Evolutionary conservation across 1,284 basidiomycete species (phyloP), one percentile per base, ranked within the genome.

Genomic region (Apiotrichum porosum): DNA sequence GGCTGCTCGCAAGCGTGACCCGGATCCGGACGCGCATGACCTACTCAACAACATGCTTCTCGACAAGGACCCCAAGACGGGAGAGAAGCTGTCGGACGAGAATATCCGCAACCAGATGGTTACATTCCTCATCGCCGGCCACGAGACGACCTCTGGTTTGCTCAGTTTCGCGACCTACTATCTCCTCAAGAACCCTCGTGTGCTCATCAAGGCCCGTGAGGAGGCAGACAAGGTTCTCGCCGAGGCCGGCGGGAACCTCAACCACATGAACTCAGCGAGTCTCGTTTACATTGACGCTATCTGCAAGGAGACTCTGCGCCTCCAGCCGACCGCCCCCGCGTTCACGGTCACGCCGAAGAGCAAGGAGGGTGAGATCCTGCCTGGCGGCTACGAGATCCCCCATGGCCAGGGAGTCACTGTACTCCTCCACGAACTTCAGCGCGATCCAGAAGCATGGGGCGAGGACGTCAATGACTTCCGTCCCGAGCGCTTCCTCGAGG

Each of bases 51-150:
- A 67, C 38, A 79, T 80, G 78, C 55, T 80, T 46, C 52, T 73
- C 21, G 73, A 74, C n/a, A 75, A 69, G 31, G 79, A 80, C 56
- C 68, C 74, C 3, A 73, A 76, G 62, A 79, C 78, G 0, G 78
- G 79, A n/a, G 58, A 76, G 52, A 59, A 65, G 4, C 60, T 80
- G 36, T 64, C 72, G 0, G 76, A 78, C 40, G 73, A 77, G 44
- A 75, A 74, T 32, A 79, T 80, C 35, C 67, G 73, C 6, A 63
- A 71, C 50, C 79, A 81, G 62, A 70, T 79, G 19, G 61, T 79
- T n/a, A 80, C 78, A 3, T 80, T 80, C 72, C 64, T 80, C n/a
- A 76, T 80, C 34, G 79, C 79, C 6, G 79, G 78, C 2, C 79
- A 79, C 52, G 79, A 79, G 60, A 79, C 78, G 0, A 78, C 78